phyloP scores from a whole-genome alignment of 208 protist genomes.

The Trypanosomatidae sp. region DNA sequence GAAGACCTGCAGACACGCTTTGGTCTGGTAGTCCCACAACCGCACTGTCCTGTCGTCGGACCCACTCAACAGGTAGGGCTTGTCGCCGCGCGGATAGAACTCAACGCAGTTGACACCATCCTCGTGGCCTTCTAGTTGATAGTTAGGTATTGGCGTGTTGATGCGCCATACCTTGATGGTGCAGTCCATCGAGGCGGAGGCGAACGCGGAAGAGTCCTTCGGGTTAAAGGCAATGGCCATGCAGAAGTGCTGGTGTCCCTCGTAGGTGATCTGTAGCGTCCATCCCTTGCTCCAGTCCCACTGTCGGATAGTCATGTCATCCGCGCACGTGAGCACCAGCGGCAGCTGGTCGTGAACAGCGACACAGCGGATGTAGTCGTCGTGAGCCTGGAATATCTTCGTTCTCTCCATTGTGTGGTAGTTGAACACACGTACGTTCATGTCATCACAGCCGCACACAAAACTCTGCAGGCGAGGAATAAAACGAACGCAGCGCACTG shows the following conservation, averaged over 20 bases:
- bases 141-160: conserved; percentile 92
- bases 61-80: conserved; percentile 98
- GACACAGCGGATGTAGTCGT: conserved; percentile 97
- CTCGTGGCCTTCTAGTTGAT: conserved; percentile 98
- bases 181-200: conserved; percentile 96
- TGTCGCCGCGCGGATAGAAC: conserved; percentile 98
- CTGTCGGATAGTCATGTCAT: conserved; percentile 98
- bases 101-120: conserved; percentile 99
- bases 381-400: conserved; percentile 96
- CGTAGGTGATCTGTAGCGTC: conserved; percentile 91
- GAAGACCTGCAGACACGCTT: conserved; percentile 96
- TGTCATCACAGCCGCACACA: conserved; percentile 96
- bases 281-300: conserved; percentile 99
- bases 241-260: conserved; percentile 98
- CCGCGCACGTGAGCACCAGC: conserved; percentile 95
- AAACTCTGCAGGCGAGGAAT: conserved; percentile 97
- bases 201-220: conserved; percentile 98
- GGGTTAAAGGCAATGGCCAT: conserved; percentile 98
- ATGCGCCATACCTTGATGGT: conserved; percentile 98
- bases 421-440: conserved; percentile 96
- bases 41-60: conserved; percentile 96
- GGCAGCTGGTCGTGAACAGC: conserved; percentile 98
- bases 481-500: conserved; percentile 96
- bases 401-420: conserved; percentile 99
- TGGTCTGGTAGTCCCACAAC: conserved; percentile 99